A percentile compares a stretch with the other conserved stretches of the same genome.
phyloP scores from a whole-genome alignment of 2,329 filamentous ascomycete species.

The Lasiodiplodia sp. region DNA sequence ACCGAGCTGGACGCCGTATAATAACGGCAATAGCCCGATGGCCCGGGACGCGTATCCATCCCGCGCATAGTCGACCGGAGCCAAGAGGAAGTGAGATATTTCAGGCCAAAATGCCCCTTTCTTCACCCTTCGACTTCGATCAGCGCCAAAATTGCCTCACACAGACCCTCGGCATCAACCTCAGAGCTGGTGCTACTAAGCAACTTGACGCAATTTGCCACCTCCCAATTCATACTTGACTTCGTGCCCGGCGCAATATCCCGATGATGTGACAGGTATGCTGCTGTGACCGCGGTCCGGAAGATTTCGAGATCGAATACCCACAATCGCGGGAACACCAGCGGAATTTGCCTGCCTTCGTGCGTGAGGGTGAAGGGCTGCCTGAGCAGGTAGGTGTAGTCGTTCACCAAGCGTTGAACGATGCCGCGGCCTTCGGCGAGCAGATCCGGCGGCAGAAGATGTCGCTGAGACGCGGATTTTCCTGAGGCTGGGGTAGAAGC shows the following conservation, averaged over 20 bases:
- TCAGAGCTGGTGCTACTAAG: constrained; percentile 23
- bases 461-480: not conserved
- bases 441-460: constrained; percentile 7
- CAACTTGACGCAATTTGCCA: constrained; percentile 27
- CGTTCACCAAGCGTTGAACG: constrained; percentile 5
- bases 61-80: no score
- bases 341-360: constrained; percentile 6
- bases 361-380: constrained; percentile 24
- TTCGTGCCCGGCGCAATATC: not conserved
- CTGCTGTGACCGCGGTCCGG: constrained; percentile 21
- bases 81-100: no score
- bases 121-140: constrained; percentile 9
- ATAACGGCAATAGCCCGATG: no score
- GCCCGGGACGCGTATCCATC: no score
- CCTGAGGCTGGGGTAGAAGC: not conserved
- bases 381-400: constrained; percentile 16
- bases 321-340: constrained; percentile 26
- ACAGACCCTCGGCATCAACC: constrained; percentile 25
- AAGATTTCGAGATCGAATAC: constrained; percentile 24
- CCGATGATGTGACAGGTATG: constrained; percentile 14
- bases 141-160: constrained; percentile 18
- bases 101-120: not conserved
- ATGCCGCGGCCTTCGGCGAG: constrained; percentile 25
- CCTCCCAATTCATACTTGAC: constrained; percentile 25
- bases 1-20: no score